phyloP scores from a whole-genome alignment of 495 filamentous ascomycete species.

The Hypoxylon crocopeplum region DNA sequence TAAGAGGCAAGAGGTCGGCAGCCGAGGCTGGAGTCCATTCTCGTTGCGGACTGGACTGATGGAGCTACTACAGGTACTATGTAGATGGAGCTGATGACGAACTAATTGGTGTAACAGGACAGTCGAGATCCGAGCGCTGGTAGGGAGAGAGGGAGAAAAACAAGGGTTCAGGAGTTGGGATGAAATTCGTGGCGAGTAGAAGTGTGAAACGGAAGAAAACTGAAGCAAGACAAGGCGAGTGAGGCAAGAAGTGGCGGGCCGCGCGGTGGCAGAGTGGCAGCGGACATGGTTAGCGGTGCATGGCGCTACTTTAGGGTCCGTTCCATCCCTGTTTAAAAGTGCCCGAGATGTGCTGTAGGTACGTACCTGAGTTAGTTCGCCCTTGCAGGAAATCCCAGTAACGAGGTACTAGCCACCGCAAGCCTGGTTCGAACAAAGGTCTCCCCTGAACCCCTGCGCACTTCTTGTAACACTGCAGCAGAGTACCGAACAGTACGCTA shows the following conservation, averaged over 20 bases:
- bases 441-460: constrained; percentile 9
- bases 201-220: neutral
- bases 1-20: neutral
- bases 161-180: constrained; percentile 8
- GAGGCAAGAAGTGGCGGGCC: constrained; percentile 20
- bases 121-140: constrained; percentile 28
- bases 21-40: constrained; percentile 2
- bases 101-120: constrained; percentile 18
- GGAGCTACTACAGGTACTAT: neutral
- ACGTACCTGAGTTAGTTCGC: neutral
- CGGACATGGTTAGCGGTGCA: neutral
- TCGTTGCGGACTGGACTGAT: constrained; percentile 10
- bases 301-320: constrained; percentile 28
- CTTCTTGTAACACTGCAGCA: constrained; percentile 13
- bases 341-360: constrained; percentile 14
- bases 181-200: constrained; percentile 10
- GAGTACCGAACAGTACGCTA: constrained; percentile 10
- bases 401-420: neutral
- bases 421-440: neutral
- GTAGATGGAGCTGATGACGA: constrained; percentile 10
- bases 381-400: constrained; percentile 27
- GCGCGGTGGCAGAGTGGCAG: constrained; percentile 1
- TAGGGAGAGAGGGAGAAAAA: neutral
- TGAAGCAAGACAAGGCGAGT: constrained; percentile 6
- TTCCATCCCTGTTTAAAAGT: constrained; percentile 31